These are phyloP conservation scores for Paramecium octaurelia DNA, from an alignment of 73 alveolate genomes.

Conservation along the genomic window DNA sequence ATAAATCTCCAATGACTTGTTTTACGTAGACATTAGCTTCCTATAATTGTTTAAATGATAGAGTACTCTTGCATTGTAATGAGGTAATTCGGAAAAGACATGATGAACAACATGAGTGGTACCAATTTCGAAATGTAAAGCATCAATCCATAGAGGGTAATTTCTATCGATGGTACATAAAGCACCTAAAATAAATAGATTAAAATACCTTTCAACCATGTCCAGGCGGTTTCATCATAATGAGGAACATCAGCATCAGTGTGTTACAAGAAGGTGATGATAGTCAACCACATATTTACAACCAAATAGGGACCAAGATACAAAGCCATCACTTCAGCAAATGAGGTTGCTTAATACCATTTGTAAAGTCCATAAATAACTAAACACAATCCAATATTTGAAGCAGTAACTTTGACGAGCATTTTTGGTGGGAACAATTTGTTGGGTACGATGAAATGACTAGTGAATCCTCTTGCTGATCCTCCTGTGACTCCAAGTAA, in stretches of 20 bases:
- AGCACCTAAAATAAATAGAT: slow-evolving; percentile 10
- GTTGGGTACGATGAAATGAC: slow-evolving; percentile 63
- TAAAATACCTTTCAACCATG: slow-evolving; percentile 46
- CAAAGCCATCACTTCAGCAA: slow-evolving; percentile 58
- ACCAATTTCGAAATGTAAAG: slow-evolving; percentile 49
- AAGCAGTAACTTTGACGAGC: slow-evolving; percentile 36
- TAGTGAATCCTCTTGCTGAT: slow-evolving; percentile 64
- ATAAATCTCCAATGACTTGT: slow-evolving; percentile 49
- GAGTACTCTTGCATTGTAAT: slow-evolving; percentile 53
- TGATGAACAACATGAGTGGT: slow-evolving; percentile 64
- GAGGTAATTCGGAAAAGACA: slow-evolving; percentile 54
- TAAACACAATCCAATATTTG: slow-evolving; percentile 44
- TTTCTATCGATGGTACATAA: slow-evolving; percentile 59
- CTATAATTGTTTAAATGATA: neutral
- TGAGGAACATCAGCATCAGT: slow-evolving; percentile 63
- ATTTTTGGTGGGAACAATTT: slow-evolving; percentile 53
- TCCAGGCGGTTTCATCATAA: slow-evolving; percentile 56
- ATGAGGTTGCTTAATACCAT: slow-evolving; percentile 52
- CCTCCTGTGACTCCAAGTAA: slow-evolving; percentile 59
- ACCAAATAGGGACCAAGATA: slow-evolving; percentile 58
- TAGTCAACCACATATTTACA: slow-evolving; percentile 56
- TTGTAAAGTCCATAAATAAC: slow-evolving; percentile 45
- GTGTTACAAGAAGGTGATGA: slow-evolving; percentile 55
- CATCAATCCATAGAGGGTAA: slow-evolving; percentile 55
- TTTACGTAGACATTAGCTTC: slow-evolving; percentile 60